Percentiles rank a stretch among this genome's conserved stretches.
phyloP scores from a whole-genome alignment of 331 rosid genomes.

The Rhamnella rubrinervis region DNA sequence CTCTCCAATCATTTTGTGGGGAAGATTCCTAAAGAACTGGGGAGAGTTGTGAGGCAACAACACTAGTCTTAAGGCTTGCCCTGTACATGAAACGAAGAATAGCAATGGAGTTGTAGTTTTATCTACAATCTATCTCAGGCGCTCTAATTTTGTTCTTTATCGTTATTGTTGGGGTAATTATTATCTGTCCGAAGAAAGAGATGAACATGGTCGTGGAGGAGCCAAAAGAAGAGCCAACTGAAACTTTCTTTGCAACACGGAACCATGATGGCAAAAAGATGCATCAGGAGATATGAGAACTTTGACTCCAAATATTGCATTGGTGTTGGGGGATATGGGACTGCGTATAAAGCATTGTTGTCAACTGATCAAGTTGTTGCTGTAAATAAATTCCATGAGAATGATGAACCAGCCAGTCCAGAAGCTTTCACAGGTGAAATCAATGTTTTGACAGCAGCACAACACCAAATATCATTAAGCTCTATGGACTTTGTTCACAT shows the following conservation, averaged over 20 bases:
- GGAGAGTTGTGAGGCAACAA: slow-evolving; percentile 30
- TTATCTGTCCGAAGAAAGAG: background rate
- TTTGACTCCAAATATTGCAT: slow-evolving; percentile 14
- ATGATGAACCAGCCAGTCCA: slow-evolving; percentile 10
- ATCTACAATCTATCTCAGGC: slow-evolving; percentile 7
- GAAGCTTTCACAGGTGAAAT: slow-evolving; percentile 26
- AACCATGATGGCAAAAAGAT: slow-evolving; percentile 6
- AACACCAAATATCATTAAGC: background rate
- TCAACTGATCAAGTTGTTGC: slow-evolving; percentile 1
- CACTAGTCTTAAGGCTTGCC: slow-evolving; percentile 21
- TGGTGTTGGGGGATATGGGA: slow-evolving; percentile 30
- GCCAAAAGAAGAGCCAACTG: background rate
- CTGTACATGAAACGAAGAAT: background rate
- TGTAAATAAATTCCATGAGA: slow-evolving; percentile 9
- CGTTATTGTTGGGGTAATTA: background rate
- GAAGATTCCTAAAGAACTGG: background rate
- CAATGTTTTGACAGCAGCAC: slow-evolving; percentile 35
- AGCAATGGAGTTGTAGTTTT: background rate
- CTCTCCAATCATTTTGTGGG: background rate
- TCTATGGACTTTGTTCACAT: no score
- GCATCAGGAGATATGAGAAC: slow-evolving; percentile 13
- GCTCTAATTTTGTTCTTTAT: background rate
- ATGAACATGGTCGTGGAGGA: no score
- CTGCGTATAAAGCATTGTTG: background rate
- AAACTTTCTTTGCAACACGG: background rate